These are phyloP conservation scores for Pleurotus giganteus DNA, from an alignment of 768 basidiomycete genomes.

Conservation along the genomic window DNA sequence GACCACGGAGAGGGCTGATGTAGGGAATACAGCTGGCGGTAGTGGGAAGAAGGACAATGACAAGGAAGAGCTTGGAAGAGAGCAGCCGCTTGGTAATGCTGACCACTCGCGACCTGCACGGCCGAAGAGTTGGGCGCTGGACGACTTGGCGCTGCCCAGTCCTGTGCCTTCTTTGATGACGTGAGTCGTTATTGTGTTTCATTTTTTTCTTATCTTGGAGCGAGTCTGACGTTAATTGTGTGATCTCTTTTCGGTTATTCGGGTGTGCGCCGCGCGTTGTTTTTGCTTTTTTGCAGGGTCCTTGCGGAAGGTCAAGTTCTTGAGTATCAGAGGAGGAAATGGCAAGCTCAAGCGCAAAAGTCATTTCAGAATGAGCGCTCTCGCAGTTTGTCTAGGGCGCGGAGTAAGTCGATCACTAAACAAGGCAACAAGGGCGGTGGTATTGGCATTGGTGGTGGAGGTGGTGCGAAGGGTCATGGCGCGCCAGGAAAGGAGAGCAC, in stretches of 20 bases:
- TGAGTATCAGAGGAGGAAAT: conserved; percentile 60
- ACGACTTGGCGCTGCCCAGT: conserved; percentile 57
- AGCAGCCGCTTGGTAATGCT: too few species aligned
- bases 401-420: conserved; percentile 55
- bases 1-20: too few species aligned
- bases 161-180: conserved; percentile 57
- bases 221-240: neutral
- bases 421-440: conserved; percentile 26
- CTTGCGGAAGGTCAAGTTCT: conserved; percentile 62
- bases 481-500: conserved; percentile 21
- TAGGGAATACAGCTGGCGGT: too few species aligned
- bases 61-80: too few species aligned
- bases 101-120: conserved; percentile 35
- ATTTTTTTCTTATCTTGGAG: conserved; percentile 3
- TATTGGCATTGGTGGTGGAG: neutral
- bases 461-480: conserved; percentile 20
- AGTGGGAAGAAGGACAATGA: too few species aligned
- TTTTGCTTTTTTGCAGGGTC: conserved; percentile 43
- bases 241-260: neutral
- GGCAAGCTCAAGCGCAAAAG: conserved; percentile 60
- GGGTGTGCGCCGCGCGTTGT: conserved; percentile 2
- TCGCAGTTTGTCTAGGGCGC: conserved; percentile 59
- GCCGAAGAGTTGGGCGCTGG: conserved; percentile 58
- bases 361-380: conserved; percentile 67
- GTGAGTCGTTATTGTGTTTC: conserved; percentile 36